Evolutionary conservation across 2,329 filamentous ascomycete genomes (phyloP), one percentile per base, ranked within the genome.

Genomic region (Ophiosphaerella korrae): DNA sequence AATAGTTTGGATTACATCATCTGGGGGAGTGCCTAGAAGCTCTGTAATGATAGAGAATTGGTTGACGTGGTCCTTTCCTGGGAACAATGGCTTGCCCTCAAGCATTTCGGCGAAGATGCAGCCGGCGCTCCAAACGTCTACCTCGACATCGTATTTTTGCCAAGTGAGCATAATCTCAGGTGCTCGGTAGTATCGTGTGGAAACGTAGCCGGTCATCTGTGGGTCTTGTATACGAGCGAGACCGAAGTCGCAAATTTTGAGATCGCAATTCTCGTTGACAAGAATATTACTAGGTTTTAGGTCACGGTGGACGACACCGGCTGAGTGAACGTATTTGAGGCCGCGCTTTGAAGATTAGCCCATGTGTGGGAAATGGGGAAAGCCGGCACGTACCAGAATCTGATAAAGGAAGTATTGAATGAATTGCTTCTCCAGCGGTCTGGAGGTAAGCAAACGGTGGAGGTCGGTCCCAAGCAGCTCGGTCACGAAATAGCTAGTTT

Each of bases 331-430:
- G 76, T 99, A 99, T 85, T 99, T 99, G 73, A 99, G 79, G 48
- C 94, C 94, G 68, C 94, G 91, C 93, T 97, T 52, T 18, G 6
- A 13, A 33, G 42, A 52, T 73, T 51, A 74, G 73, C 52, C 37
- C 21, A 40, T 40, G 21, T 3, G 43, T 50, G 26, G 33, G 81
- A 96, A 84, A 68, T 96, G 96, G 77, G 29, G 14, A 18, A 29
- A 5, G 44, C 60, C 35, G 50, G 52, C 54, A 75, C 88, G 68
- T 79, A 97, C 93, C 82, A 97, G 85, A 70, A 99, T 99, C 78
- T 99, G 94, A 77, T 99, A 99, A 54, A 99, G 84, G 75, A 99
- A 99, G 80, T 99, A 99, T 80, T 99, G 94, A 69, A 99, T 97
- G 77, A 99, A 99, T 77, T 99, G 94, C 80, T 96, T 97, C 83